Conservation (phyloP, 2,329 filamentous ascomycete species). For the Colletotrichum tanaceti region DNA sequence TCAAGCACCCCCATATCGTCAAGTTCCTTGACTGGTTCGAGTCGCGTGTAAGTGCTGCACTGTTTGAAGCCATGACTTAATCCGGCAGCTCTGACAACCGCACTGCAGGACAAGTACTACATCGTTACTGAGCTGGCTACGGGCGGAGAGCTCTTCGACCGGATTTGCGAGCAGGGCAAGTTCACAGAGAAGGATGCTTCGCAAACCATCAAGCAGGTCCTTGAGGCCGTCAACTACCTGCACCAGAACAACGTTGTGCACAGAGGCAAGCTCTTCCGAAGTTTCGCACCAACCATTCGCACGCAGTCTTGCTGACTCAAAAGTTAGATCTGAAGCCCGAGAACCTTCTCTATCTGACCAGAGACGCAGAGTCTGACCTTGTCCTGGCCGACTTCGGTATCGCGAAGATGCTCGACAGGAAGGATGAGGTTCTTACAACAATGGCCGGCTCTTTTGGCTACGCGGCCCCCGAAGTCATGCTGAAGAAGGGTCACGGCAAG, state of each 20-base stretch:
- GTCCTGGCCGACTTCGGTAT: slow-evolving; percentile 98
- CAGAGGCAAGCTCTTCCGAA: slow-evolving; percentile 71
- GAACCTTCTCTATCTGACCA: slow-evolving; percentile 93
- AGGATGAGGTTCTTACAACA: slow-evolving; percentile 91
- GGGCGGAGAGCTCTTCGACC: slow-evolving; percentile 95
- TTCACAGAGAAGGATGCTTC: slow-evolving; percentile 99
- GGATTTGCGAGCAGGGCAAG: slow-evolving; percentile 97
- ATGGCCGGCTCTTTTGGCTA: slow-evolving; percentile 99
- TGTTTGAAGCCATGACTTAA: background rate
- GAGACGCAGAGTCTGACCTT: slow-evolving; percentile 80
- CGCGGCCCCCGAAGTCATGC: slow-evolving; percentile 97
- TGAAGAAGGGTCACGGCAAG: slow-evolving; percentile 97
- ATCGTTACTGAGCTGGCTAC: slow-evolving; percentile 97
- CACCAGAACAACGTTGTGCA: slow-evolving; percentile 96
- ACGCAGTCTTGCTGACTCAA: slow-evolving; percentile 31
- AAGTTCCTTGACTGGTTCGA: slow-evolving; percentile 99
- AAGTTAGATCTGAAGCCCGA: slow-evolving; percentile 91
- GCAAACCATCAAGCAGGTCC: slow-evolving; percentile 92
- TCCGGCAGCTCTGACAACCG: slow-evolving; percentile 20
- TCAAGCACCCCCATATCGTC: slow-evolving; percentile 96
- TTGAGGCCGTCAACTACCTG: slow-evolving; percentile 93
- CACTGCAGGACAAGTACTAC: slow-evolving; percentile 92
- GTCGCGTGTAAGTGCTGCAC: slow-evolving; percentile 76
- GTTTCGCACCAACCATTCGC: background rate
- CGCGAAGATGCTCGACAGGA: slow-evolving; percentile 94